A percentile compares a stretch with the other conserved stretches of the same genome.
phyloP scores from a whole-genome alignment of 345 rosid genomes.

The Moringa oleifera region DNA sequence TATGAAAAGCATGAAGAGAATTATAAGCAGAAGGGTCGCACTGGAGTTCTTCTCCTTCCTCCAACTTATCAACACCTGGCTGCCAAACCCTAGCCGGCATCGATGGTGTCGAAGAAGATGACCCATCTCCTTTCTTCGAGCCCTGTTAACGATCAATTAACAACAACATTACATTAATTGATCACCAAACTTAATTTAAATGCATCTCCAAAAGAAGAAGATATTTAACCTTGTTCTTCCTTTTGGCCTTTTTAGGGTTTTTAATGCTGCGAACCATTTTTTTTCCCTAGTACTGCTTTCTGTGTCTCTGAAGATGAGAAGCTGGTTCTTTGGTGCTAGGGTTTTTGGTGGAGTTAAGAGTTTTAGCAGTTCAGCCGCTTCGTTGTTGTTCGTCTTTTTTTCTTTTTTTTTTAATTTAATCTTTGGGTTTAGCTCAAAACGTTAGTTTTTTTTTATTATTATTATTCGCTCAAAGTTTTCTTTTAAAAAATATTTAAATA shows the following conservation, averaged over 20 bases:
- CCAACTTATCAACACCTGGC: slow-evolving; percentile 92
- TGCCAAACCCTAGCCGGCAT: slow-evolving; percentile 86
- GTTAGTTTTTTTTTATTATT: too few relatives aligned
- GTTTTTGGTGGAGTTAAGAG: too few relatives aligned
- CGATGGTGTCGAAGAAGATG: slow-evolving; percentile 49
- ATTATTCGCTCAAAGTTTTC: too few relatives aligned
- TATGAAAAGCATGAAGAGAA: slow-evolving; percentile 82
- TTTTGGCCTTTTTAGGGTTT: slow-evolving; percentile 72
- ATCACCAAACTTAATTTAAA: neutral
- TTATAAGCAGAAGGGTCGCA: slow-evolving; percentile 89
- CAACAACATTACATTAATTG: neutral
- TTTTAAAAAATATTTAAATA: too few relatives aligned
- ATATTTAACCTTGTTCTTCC: slow-evolving; percentile 62
- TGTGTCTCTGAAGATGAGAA: too few relatives aligned
- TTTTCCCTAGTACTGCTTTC: too few relatives aligned
- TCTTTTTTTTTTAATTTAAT: too few relatives aligned
- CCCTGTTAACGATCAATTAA: slow-evolving; percentile 20
- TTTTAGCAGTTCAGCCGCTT: too few relatives aligned
- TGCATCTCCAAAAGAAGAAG: neutral
- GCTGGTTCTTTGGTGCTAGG: too few relatives aligned
- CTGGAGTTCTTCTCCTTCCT: slow-evolving; percentile 96
- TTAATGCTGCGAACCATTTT: slow-evolving; percentile 64
- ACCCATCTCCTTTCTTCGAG: slow-evolving; percentile 47
- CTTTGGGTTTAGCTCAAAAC: too few relatives aligned
- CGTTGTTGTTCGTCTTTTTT: too few relatives aligned